Percentiles rank a stretch among this genome's conserved stretches.
Evolutionary conservation across 192 early-diverging fungal genomes (phyloP).

Genomic region (Umbelopsis sp.): DNA sequence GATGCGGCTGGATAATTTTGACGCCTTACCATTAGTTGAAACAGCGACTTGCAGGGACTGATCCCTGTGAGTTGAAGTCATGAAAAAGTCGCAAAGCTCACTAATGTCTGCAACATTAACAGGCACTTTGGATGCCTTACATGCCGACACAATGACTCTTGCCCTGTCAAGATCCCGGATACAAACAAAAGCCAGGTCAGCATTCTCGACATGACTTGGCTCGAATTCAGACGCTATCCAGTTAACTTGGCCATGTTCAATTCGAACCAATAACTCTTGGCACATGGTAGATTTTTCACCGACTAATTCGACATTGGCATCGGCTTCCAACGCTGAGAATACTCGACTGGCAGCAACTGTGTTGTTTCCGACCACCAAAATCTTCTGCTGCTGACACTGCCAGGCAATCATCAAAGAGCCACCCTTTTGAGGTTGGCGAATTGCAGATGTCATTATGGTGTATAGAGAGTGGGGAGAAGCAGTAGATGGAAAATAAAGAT

Average conservation of each 20-base stretch:
- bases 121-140: conserved; percentile 55
- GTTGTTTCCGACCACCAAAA: conserved; percentile 73
- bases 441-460: background rate
- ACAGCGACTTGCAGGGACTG: conserved; percentile 76
- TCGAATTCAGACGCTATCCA: conserved; percentile 50
- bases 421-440: conserved; percentile 35
- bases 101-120: conserved; percentile 78
- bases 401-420: conserved; percentile 65
- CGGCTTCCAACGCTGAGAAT: conserved; percentile 70
- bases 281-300: conserved; percentile 35
- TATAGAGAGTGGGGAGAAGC: background rate
- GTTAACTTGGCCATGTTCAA: conserved; percentile 43
- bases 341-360: conserved; percentile 67
- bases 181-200: conserved; percentile 52
- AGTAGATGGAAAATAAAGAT: background rate
- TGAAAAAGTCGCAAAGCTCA: conserved; percentile 80
- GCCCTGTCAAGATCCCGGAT: conserved; percentile 33
- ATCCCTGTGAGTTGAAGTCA: conserved; percentile 75
- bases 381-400: conserved; percentile 52
- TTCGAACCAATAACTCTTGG: conserved; percentile 51
- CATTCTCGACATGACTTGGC: conserved; percentile 39
- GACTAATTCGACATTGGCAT: conserved; percentile 65
- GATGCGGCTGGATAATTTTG: conserved; percentile 67
- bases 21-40: conserved; percentile 75
- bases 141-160: conserved; percentile 42